A percentile compares a stretch with the other conserved stretches of the same genome.
Evolutionary conservation across 2,329 filamentous ascomycete genomes (phyloP).

Genomic region (Exophiala sideris): DNA sequence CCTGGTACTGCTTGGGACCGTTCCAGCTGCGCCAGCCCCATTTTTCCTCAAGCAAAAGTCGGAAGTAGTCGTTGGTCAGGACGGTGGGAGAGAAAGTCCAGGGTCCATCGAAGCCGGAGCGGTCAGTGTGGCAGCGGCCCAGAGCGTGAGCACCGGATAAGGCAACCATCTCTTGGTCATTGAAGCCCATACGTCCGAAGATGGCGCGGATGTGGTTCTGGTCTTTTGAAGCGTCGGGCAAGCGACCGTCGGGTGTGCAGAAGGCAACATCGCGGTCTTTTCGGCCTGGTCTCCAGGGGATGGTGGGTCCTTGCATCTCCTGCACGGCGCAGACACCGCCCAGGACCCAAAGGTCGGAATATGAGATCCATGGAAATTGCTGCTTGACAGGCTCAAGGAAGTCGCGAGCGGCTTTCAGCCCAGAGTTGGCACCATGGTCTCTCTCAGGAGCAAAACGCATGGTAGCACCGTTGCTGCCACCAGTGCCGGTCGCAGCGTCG

Average conservation of each 20-base stretch:
- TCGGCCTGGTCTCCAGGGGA: constrained; percentile 88
- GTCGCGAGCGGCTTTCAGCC: constrained; percentile 78
- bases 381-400: constrained; percentile 90
- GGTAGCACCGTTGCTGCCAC: constrained; percentile 92
- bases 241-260: constrained; percentile 91
- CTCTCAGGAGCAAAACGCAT: constrained; percentile 92
- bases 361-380: constrained; percentile 91
- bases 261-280: constrained; percentile 71
- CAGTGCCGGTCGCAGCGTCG: constrained; percentile 81
- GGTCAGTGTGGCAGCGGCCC: constrained; percentile 80
- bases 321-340: constrained; percentile 81
- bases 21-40: constrained; percentile 91
- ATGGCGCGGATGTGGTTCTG: constrained; percentile 81
- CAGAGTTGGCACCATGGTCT: constrained; percentile 90
- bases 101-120: constrained; percentile 81
- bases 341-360: constrained; percentile 97
- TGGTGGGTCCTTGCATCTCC: constrained; percentile 85
- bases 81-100: constrained; percentile 92
- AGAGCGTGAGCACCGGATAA: constrained; percentile 81
- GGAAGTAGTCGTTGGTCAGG: constrained; percentile 93
- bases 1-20: constrained; percentile 85
- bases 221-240: constrained; percentile 76
- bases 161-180: constrained; percentile 94
- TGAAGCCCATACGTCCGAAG: constrained; percentile 96
- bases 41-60: constrained; percentile 82